Base-by-base conservation (phyloP, 164 flowering plant genomes). In the Annona squamosa region DNA sequence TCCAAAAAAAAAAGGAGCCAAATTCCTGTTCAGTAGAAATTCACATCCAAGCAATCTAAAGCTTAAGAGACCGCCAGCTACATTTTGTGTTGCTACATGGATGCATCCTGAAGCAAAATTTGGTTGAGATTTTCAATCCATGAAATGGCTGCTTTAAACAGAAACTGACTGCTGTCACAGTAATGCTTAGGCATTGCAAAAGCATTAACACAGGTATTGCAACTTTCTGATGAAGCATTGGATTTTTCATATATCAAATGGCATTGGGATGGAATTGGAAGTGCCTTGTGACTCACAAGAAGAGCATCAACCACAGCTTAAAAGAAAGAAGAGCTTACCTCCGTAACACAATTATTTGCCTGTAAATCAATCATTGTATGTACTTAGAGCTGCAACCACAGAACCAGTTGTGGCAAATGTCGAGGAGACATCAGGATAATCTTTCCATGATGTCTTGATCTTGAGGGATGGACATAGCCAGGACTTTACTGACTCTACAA, bases 391-490 rank as follows among this genome's bases (percentile, higher is more conserved):
- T 72, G 95, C 89, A 72, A 93, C 83, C 59, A 93, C 91, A 6
- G 91, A 86, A 71, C 94, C 97, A 5, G 90, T 88, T 46, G 97
- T 93, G 37, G 85, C 12, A 63, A 93, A 77, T 46, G 93, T 84
- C 46, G 91, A 86, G 17, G 90, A 78, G 41, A 95, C 90, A 72
- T 95, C 95, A 4, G 98, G 95, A 80, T 84, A 85, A 26, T 86
- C 94, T 85, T 88, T 93, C 98, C 94, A 90, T 18, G 94, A 80
- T 19, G 94, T 85, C 19, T 79, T 81, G 45, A 89, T 81, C 77
- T 87, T 88, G 48, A 95, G 85, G 73, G 93, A 87, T 62, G 97
- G 94, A 74, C 85, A 87, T 63, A 95, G 72, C 99, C 99, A 95
- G 63, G 82, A 76, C 81, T 88, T 91, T 2, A 88, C 78, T n/a